These are phyloP conservation scores for Magnolia officinalis DNA, from an alignment of 164 flowering plant species.

Conservation along the genomic window DNA sequence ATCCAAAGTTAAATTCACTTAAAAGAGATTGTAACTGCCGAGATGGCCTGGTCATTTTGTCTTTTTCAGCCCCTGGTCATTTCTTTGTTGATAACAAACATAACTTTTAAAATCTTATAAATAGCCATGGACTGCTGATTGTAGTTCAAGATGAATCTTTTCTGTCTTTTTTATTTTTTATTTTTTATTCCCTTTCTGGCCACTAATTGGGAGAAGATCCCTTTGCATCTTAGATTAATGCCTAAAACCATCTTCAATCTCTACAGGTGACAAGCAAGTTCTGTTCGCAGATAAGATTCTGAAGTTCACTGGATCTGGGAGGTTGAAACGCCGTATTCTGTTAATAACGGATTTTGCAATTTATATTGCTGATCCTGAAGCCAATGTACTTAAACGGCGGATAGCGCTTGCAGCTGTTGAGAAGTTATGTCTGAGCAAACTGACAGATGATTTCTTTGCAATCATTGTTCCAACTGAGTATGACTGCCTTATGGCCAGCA, in stretches of 20 bases:
- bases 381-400: constrained; percentile 66
- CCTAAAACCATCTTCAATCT: not conserved
- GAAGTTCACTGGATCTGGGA: constrained; percentile 93
- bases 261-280: constrained; percentile 76
- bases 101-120: too few relatives aligned
- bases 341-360: constrained; percentile 81
- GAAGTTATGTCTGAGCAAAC: constrained; percentile 78
- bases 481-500: constrained; percentile 87
- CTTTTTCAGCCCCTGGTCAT: too few relatives aligned
- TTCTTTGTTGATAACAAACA: too few relatives aligned
- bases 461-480: constrained; percentile 84
- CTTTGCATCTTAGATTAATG: not conserved
- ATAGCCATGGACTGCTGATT: too few relatives aligned
- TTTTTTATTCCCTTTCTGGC: not conserved
- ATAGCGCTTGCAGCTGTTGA: constrained; percentile 82
- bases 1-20: too few relatives aligned
- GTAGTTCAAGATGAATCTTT: too few relatives aligned
- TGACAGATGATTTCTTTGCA: constrained; percentile 83
- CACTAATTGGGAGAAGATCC: not conserved
- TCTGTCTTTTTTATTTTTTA: too few relatives aligned
- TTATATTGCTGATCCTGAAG: constrained; percentile 82
- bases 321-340: constrained; percentile 73
- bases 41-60: too few relatives aligned
- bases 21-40: too few relatives aligned
- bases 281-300: constrained; percentile 90